These are phyloP conservation scores for Hypoxylon sp. DNA, from an alignment of 2,329 filamentous ascomycete species.

Conservation along the genomic window DNA sequence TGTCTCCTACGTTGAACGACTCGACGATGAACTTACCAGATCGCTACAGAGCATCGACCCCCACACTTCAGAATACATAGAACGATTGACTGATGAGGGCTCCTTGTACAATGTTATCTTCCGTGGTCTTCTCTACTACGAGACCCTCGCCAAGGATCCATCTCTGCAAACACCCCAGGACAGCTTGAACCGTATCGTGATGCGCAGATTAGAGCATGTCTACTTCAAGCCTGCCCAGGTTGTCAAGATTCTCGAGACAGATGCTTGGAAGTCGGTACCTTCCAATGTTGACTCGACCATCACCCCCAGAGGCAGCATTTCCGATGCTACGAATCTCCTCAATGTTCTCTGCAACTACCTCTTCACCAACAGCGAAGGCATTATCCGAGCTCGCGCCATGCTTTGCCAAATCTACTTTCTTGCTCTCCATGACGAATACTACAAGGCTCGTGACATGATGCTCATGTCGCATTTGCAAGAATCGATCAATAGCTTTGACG, in stretches of 20 bases:
- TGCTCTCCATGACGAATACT: conserved; percentile 97
- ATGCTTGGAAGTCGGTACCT: conserved; percentile 87
- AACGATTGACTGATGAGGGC: conserved; percentile 90
- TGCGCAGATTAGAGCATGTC: conserved; percentile 94
- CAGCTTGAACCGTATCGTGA: conserved; percentile 89
- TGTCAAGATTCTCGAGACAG: conserved; percentile 92
- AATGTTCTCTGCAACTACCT: conserved; percentile 93
- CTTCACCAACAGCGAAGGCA: conserved; percentile 93
- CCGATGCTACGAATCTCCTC: conserved; percentile 80
- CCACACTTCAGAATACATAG: conserved; percentile 98
- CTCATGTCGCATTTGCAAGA: conserved; percentile 99
- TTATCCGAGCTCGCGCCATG: conserved; percentile 96
- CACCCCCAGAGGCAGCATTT: conserved; percentile 76
- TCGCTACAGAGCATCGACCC: conserved; percentile 98
- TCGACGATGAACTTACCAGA: conserved; percentile 96
- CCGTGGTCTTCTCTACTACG: conserved; percentile 87
- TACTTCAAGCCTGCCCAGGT: conserved; percentile 99
- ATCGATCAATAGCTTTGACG: conserved; percentile 95
- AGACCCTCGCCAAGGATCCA: conserved; percentile 77
- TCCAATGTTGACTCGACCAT: conserved; percentile 78
- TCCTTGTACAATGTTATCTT: conserved; percentile 93
- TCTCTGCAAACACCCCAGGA: conserved; percentile 83
- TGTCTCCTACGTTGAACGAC: conserved; percentile 91
- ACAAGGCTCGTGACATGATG: conserved; percentile 98
- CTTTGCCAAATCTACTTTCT: conserved; percentile 99